A percentile compares a stretch with the other conserved stretches of the same genome.
Conservation (phyloP, 139 green algal genomes). For the Haematococcus sp. region DNA sequence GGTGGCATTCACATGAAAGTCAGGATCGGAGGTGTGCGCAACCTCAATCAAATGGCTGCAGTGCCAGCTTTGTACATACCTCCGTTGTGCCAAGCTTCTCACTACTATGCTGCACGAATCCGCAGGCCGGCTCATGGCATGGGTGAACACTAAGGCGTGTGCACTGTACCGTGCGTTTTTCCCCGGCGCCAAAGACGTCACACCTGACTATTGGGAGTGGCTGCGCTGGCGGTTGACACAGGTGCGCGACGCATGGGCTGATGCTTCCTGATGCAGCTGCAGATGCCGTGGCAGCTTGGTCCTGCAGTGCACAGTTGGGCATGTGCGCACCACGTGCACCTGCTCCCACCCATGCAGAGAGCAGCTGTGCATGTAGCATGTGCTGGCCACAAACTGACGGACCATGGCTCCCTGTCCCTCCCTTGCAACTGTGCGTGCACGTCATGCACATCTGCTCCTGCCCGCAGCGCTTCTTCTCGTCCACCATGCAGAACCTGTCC, state of each 20-base stretch:
- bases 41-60: no score
- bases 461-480: constrained; percentile 77
- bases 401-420: no score
- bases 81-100: no score
- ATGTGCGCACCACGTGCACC: not conserved
- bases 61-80: no score
- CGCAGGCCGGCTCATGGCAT: constrained; percentile 38
- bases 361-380: no score
- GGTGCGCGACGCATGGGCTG: constrained; percentile 7
- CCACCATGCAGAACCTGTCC: constrained; percentile 76
- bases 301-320: not conserved
- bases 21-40: no score
- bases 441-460: no score
- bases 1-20: not conserved
- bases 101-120: not conserved
- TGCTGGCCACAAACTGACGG: no score
- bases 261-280: no score
- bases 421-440: no score
- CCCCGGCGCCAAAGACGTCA: constrained; percentile 62
- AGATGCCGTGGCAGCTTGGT: no score
- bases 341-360: not conserved
- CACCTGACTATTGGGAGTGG: constrained; percentile 90
- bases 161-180: constrained; percentile 45
- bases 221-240: constrained; percentile 65
- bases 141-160: constrained; percentile 8